Conservation (phyloP, 345 rosid genomes). For the Viola odorata region DNA sequence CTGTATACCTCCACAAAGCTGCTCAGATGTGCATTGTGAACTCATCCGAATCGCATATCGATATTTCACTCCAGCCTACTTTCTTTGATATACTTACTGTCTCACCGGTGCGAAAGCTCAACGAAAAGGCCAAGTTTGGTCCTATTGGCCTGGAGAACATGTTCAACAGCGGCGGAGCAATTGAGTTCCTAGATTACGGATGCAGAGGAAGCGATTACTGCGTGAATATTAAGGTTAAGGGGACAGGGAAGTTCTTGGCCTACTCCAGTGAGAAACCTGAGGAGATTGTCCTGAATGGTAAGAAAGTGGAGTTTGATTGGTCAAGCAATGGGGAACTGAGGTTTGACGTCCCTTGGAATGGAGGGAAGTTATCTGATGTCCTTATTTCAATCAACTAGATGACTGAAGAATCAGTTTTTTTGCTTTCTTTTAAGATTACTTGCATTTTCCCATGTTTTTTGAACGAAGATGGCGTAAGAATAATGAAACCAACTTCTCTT, state of each 20-base stretch:
- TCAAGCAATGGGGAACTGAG: conserved; percentile 18
- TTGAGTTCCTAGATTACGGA: conserved; percentile 10
- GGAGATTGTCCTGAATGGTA: conserved; percentile 1
- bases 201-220: neutral
- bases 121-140: conserved; percentile 17
- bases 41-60: conserved; percentile 3
- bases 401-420: no score
- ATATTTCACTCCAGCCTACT: conserved; percentile 22
- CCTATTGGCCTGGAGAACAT: conserved; percentile 27
- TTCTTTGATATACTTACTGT: conserved; percentile 22
- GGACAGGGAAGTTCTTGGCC: conserved; percentile 22
- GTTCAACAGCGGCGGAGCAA: conserved; percentile 28
- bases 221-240: conserved; percentile 15
- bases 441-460: no score
- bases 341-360: no score
- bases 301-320: conserved; percentile 12
- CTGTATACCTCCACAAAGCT: conserved; percentile 13
- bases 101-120: conserved; percentile 21
- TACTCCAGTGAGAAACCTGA: conserved; percentile 17
- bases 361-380: conserved; percentile 10
- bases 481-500: no score
- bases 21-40: conserved; percentile 17
- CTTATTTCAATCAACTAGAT: no score
- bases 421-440: no score
- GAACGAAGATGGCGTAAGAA: no score